These are phyloP conservation scores for Scutellaria minor DNA, from an alignment of 257 asterid genomes.

Conservation along the genomic window DNA sequence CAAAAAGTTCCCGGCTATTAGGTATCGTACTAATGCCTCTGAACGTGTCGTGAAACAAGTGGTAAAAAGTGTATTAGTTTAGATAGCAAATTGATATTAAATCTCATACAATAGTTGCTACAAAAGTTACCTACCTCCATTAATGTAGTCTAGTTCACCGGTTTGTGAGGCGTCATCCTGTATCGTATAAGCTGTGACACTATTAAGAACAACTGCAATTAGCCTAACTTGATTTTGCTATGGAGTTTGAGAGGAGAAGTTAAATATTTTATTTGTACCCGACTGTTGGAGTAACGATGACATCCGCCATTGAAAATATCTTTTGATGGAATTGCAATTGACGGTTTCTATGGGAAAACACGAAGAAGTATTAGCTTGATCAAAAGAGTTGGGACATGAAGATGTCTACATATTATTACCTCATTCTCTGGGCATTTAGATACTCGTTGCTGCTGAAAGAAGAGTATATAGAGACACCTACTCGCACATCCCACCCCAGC, in stretches of 20 bases:
- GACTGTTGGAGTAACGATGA: constrained; percentile 90
- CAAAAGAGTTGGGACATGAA: too few relatives aligned
- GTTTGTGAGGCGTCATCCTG: constrained; percentile 62
- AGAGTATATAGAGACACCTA: constrained; percentile 71
- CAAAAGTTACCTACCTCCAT: constrained; percentile 91
- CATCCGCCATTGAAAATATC: constrained; percentile 75
- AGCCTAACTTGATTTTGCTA: not conserved
- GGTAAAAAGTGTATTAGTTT: too few relatives aligned
- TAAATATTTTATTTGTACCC: constrained; percentile 49
- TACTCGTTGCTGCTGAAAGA: constrained; percentile 84
- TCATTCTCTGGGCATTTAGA: constrained; percentile 77
- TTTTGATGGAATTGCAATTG: constrained; percentile 67
- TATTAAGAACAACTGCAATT: constrained; percentile 29
- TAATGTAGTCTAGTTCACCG: constrained; percentile 91
- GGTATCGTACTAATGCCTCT: constrained; percentile 92
- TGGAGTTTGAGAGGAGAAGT: too few relatives aligned
- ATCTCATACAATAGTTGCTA: not conserved
- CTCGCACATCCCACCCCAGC: constrained; percentile 90
- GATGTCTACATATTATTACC: constrained; percentile 42
- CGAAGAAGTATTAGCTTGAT: not conserved
- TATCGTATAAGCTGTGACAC: constrained; percentile 83
- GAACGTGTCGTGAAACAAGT: constrained; percentile 14
- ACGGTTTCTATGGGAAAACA: constrained; percentile 52
- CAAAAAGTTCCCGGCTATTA: constrained; percentile 85
- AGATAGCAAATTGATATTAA: too few relatives aligned